phyloP scores from a whole-genome alignment of 768 basidiomycete genomes.

The Mycena vulgaris region DNA sequence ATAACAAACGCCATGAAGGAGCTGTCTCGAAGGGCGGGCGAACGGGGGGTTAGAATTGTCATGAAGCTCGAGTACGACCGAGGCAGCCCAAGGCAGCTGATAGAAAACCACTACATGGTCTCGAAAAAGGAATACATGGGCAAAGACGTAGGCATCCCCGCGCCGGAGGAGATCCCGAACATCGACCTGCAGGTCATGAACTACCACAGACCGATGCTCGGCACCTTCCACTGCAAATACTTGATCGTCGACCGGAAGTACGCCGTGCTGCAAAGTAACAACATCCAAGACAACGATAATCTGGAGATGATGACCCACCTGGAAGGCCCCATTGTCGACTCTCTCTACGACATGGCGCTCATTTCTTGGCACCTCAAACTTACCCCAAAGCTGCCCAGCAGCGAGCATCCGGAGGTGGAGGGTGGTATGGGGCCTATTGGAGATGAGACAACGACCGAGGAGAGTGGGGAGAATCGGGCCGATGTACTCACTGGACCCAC shows the following conservation, averaged over 20 bases:
- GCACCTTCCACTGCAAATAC: constrained; percentile 83
- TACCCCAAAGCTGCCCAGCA: constrained; percentile 61
- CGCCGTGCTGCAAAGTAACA: constrained; percentile 76
- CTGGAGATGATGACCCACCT: constrained; percentile 58
- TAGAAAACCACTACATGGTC: constrained; percentile 63
- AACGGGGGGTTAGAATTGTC: constrained; percentile 63
- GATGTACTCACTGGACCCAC: constrained; percentile 29
- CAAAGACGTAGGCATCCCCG: constrained; percentile 66
- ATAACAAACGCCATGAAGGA: constrained; percentile 68
- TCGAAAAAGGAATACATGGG: constrained; percentile 59
- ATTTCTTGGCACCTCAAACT: constrained; percentile 71
- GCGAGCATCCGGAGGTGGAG: constrained; percentile 47
- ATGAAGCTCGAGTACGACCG: constrained; percentile 82
- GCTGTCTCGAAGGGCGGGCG: constrained; percentile 63
- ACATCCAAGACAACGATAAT: constrained; percentile 69
- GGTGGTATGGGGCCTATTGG: constrained; percentile 58
- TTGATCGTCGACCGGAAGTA: constrained; percentile 79
- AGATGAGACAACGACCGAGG: constrained; percentile 42
- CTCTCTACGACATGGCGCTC: constrained; percentile 79
- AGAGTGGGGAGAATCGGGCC: constrained; percentile 21
- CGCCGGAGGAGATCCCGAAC: constrained; percentile 69
- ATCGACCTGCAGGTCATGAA: constrained; percentile 74
- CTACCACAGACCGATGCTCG: constrained; percentile 59
- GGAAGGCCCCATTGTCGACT: constrained; percentile 79
- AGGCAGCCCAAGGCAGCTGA: constrained; percentile 68